A percentile compares a stretch with the other conserved stretches of the same genome.
Conservation (phyloP, 2,329 filamentous ascomycete genomes). For the Oidium heveae region DNA sequence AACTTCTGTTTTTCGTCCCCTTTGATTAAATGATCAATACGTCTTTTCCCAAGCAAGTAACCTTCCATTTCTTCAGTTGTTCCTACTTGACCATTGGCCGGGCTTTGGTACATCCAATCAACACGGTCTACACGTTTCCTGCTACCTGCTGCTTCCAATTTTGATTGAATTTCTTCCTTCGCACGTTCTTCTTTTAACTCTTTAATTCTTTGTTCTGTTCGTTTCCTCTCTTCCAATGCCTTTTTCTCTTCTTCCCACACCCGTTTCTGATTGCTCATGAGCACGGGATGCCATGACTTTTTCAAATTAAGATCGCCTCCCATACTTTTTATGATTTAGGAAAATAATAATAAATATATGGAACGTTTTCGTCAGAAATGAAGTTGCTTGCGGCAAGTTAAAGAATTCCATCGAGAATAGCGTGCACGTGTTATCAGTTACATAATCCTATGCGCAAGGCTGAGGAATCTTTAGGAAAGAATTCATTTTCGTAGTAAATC, state of each 20-base stretch:
- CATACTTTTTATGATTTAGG: slow-evolving; percentile 29
- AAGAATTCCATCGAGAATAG: too few species aligned
- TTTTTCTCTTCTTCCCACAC: slow-evolving; percentile 84
- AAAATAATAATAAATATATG: too few species aligned
- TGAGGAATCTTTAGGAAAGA: too few species aligned
- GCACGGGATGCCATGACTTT: slow-evolving; percentile 78
- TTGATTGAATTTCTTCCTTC: slow-evolving; percentile 70
- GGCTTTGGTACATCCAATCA: slow-evolving; percentile 95
- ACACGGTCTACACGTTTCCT: slow-evolving; percentile 59
- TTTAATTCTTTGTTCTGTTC: slow-evolving; percentile 71
- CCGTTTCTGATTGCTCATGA: slow-evolving; percentile 71
- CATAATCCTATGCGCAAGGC: too few species aligned
- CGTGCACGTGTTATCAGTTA: too few species aligned
- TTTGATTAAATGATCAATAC: slow-evolving; percentile 70
- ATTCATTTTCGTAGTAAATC: too few species aligned
- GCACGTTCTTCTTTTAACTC: slow-evolving; percentile 85
- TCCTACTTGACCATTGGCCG: slow-evolving; percentile 48
- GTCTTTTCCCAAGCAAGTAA: slow-evolving; percentile 74
- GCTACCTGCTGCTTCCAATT: slow-evolving; percentile 75
- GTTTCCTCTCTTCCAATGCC: slow-evolving; percentile 82
- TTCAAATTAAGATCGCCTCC: slow-evolving; percentile 91
- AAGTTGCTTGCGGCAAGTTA: too few species aligned
- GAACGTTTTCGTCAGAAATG: too few species aligned
- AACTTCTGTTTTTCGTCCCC: slow-evolving; percentile 59
- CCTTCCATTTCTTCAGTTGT: slow-evolving; percentile 78